phyloP scores from a whole-genome alignment of 1,139 yeast genomes.

The Debaryomycetaceae sp. region DNA sequence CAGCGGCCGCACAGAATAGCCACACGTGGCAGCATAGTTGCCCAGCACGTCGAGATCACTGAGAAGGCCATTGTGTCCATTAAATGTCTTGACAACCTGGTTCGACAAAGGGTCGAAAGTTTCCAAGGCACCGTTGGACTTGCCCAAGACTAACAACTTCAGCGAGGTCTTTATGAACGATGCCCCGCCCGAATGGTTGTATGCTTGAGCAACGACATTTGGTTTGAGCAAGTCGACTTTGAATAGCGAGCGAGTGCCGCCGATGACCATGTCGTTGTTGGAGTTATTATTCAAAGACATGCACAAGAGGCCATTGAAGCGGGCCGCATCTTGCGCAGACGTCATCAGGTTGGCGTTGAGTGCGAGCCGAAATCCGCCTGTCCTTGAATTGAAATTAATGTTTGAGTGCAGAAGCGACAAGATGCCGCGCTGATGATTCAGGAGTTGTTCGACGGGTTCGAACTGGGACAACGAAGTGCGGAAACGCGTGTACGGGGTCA shows the following conservation, averaged over 20 bases:
- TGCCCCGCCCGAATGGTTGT: conserved; percentile 27
- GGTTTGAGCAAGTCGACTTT: conserved; percentile 64
- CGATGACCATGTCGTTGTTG: conserved; percentile 35
- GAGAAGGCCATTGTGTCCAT: conserved; percentile 71
- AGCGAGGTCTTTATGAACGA: conserved; percentile 30
- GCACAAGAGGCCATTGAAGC: conserved; percentile 29
- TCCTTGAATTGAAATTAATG: conserved; percentile 51
- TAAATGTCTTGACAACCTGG: conserved; percentile 52
- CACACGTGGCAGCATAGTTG: conserved; percentile 76
- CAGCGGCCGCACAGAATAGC: conserved; percentile 56
- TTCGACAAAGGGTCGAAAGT: conserved; percentile 68
- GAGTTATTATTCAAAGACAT: conserved; percentile 35
- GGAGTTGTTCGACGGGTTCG: conserved; percentile 39
- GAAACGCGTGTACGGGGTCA: conserved; percentile 49
- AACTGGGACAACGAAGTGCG: conserved; percentile 30
- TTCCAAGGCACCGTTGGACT: conserved; percentile 65
- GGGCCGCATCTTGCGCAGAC: conserved; percentile 25
- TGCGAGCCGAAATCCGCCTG: conserved; percentile 48
- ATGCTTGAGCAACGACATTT: conserved; percentile 16
- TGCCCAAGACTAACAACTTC: conserved; percentile 58
- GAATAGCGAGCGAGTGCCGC: conserved; percentile 35
- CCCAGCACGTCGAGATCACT: conserved; percentile 79
- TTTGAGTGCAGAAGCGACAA: conserved; percentile 51
- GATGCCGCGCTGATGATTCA: conserved; percentile 55
- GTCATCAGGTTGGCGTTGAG: conserved; percentile 26